Conservation (phyloP, 176 grass and related monocot genomes). For the Saccharum officinarum region DNA sequence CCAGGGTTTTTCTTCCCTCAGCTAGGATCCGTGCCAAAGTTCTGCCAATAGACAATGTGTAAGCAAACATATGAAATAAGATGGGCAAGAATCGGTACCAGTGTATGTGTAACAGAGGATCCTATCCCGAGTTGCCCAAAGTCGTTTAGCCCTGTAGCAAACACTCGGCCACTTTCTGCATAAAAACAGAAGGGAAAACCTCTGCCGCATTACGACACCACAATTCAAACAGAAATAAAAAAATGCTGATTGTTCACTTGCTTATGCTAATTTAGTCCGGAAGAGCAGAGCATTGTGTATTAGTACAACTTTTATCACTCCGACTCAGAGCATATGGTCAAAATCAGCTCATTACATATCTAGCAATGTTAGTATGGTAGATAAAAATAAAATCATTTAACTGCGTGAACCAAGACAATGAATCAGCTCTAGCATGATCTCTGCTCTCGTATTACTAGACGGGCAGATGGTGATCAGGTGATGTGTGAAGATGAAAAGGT, state of each 20-base stretch:
- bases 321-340: background rate
- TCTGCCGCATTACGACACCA: background rate
- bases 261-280: background rate
- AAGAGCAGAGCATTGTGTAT: background rate
- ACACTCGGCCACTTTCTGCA: conserved; percentile 74
- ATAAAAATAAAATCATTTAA: background rate
- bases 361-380: background rate
- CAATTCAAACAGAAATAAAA: background rate
- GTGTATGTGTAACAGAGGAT: conserved; percentile 49
- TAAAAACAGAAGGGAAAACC: conserved; percentile 5
- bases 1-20: too few species aligned
- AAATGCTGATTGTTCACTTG: background rate
- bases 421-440: background rate
- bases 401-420: background rate
- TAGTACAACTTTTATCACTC: background rate
- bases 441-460: background rate
- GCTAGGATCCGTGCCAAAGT: background rate
- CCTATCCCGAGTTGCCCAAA: conserved; percentile 83
- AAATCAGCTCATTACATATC: background rate
- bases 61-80: conserved; percentile 1
- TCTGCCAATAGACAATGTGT: background rate
- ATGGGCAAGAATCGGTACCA: conserved; percentile 48
- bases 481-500: background rate
- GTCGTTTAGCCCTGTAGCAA: conserved; percentile 82
- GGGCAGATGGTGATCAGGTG: background rate